These are phyloP conservation scores for Ogataea zsoltii DNA, from an alignment of 805 yeast species.

Conservation along the genomic window DNA sequence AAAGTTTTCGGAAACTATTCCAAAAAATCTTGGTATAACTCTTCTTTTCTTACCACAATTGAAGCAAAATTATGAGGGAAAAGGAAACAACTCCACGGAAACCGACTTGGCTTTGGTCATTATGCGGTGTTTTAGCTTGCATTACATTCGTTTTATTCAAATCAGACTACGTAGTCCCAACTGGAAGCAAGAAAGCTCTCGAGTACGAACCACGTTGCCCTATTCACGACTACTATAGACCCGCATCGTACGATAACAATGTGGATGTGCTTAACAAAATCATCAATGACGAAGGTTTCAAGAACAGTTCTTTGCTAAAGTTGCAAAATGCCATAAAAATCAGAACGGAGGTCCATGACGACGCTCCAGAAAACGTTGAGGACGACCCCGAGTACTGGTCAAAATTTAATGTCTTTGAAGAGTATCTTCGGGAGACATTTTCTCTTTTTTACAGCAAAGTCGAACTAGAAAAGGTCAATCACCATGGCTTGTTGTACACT, in stretches of 20 bases:
- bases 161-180: too few species aligned
- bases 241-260: slow-evolving; percentile 33
- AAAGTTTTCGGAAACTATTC: too few species aligned
- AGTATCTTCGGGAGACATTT: slow-evolving; percentile 41
- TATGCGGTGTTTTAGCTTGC: too few species aligned
- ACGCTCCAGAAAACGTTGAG: slow-evolving; percentile 42
- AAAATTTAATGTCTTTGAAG: slow-evolving; percentile 37
- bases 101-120: too few species aligned
- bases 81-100: too few species aligned
- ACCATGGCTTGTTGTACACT: slow-evolving; percentile 44
- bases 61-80: too few species aligned
- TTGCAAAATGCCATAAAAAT: slow-evolving; percentile 61
- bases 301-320: slow-evolving; percentile 42
- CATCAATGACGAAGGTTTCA: slow-evolving; percentile 38
- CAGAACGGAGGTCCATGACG: slow-evolving; percentile 66
- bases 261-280: slow-evolving; percentile 37
- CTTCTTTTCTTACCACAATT: too few species aligned
- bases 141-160: too few species aligned
- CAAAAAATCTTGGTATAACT: too few species aligned
- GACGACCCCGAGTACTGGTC: slow-evolving; percentile 51
- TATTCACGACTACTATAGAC: slow-evolving; percentile 26
- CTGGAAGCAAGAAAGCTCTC: too few species aligned
- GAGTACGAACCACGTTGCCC: slow-evolving; percentile 16
- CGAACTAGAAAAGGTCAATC: slow-evolving; percentile 41
- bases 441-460: slow-evolving; percentile 38